These are phyloP conservation scores for Yamadazyma trypodendri DNA, from an alignment of 1,139 yeast species.

Conservation along the genomic window DNA sequence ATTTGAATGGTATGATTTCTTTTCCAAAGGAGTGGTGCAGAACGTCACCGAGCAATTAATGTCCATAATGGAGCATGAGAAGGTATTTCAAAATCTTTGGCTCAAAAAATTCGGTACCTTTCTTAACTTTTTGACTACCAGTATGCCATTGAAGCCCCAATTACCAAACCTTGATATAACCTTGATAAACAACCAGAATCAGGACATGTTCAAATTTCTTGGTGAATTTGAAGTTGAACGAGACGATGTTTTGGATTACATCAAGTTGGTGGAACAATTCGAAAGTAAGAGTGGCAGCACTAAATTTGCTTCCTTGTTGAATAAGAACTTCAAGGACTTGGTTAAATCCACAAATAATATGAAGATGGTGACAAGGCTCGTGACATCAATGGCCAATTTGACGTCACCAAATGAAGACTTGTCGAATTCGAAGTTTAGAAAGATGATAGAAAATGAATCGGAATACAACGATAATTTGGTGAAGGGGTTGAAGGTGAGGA, in stretches of 20 bases:
- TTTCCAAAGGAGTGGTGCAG: constrained; percentile 48
- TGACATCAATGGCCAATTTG: constrained; percentile 32
- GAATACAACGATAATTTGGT: constrained; percentile 39
- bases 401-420: constrained; percentile 26
- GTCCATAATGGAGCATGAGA: constrained; percentile 58
- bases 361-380: constrained; percentile 36
- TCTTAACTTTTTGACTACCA: constrained; percentile 30
- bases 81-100: constrained; percentile 61
- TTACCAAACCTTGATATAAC: constrained; percentile 46
- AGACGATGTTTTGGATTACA: constrained; percentile 39
- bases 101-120: constrained; percentile 54
- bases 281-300: constrained; percentile 20
- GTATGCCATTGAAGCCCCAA: constrained; percentile 15
- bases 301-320: constrained; percentile 40
- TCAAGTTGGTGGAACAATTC: constrained; percentile 27
- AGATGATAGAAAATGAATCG: constrained; percentile 23
- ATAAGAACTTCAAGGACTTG: constrained; percentile 48
- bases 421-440: constrained; percentile 14
- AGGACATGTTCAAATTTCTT: constrained; percentile 22
- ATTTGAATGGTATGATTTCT: constrained; percentile 60
- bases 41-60: constrained; percentile 62
- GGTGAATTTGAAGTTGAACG: constrained; percentile 32
- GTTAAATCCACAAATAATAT: constrained; percentile 37
- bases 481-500: constrained; percentile 57
- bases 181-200: constrained; percentile 23